phyloP scores from a whole-genome alignment of 2,329 filamentous ascomycete species.

The Fusarium metavorans region DNA sequence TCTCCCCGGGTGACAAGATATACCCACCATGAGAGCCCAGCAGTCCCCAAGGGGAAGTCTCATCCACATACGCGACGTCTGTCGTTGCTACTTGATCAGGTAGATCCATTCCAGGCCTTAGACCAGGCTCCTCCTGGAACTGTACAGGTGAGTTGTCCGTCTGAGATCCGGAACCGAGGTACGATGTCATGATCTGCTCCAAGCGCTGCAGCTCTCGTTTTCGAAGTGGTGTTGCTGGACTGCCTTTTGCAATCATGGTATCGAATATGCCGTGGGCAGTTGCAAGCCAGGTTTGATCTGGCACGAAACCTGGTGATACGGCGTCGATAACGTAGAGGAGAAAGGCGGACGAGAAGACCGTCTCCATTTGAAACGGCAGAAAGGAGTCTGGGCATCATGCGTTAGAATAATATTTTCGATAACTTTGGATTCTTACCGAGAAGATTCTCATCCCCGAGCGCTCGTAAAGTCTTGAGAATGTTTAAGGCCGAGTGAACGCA shows the following conservation, averaged over 20 bases:
- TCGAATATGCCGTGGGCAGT: not conserved
- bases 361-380: slow-evolving; percentile 1
- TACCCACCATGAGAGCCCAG: not conserved
- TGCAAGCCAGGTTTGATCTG: not conserved
- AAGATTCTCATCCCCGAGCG: not conserved
- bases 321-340: not conserved
- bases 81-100: not conserved
- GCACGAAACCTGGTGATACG: not conserved
- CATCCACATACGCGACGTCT: not conserved
- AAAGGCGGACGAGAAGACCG: not conserved
- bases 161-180: not conserved
- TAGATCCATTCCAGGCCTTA: not conserved
- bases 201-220: slow-evolving; percentile 10
- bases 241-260: not conserved
- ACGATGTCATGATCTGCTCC: slow-evolving; percentile 10
- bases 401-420: too few species aligned
- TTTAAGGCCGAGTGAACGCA: not conserved
- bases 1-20: not conserved
- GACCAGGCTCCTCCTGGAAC: not conserved
- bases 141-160: not conserved
- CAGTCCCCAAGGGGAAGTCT: not conserved
- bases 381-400: not conserved
- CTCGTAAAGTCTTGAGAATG: not conserved
- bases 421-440: not conserved
- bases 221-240: slow-evolving; percentile 6